A percentile compares a stretch with the other conserved stretches of the same genome.
Evolutionary conservation across 2,329 filamentous ascomycete genomes (phyloP).

Genomic region (Scolecobasidium constrictum): DNA sequence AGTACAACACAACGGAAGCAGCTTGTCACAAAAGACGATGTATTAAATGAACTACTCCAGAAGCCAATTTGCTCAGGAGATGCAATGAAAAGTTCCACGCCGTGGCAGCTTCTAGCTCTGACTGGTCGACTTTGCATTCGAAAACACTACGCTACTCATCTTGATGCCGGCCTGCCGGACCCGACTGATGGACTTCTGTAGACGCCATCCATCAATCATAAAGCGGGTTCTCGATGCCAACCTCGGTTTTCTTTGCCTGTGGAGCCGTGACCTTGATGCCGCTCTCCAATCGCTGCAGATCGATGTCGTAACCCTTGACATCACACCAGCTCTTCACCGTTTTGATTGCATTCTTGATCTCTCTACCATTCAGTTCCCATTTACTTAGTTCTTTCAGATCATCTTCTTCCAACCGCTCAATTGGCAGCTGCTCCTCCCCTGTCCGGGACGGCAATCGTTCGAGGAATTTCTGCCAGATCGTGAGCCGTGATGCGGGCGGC

Average conservation of each 20-base stretch:
- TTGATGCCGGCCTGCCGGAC: too few species aligned
- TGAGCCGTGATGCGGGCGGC: constrained; percentile 24
- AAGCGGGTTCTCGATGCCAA: background rate
- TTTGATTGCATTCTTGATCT: constrained; percentile 39
- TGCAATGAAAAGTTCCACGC: too few species aligned
- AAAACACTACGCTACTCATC: too few species aligned
- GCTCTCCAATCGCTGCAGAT: constrained; percentile 3
- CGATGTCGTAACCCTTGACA: constrained; percentile 7
- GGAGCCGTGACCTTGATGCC: constrained; percentile 9
- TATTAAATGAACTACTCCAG: too few species aligned
- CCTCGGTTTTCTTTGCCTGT: constrained; percentile 2
- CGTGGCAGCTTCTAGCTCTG: too few species aligned
- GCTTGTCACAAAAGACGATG: too few species aligned
- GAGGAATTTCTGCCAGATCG: constrained; percentile 39
- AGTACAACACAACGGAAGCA: too few species aligned
- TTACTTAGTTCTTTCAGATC: constrained; percentile 29
- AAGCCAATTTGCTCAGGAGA: too few species aligned
- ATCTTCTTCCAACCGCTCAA: constrained; percentile 18
- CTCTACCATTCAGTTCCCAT: constrained; percentile 34
- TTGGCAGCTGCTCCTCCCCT: background rate
- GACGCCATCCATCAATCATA: constrained; percentile 7
- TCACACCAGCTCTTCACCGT: constrained; percentile 21
- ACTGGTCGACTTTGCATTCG: too few species aligned
- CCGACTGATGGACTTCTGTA: too few species aligned
- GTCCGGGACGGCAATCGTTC: constrained; percentile 20